Base-by-base conservation (phyloP, 1,139 yeast species). In the Geotrichum aggregatum region DNA sequence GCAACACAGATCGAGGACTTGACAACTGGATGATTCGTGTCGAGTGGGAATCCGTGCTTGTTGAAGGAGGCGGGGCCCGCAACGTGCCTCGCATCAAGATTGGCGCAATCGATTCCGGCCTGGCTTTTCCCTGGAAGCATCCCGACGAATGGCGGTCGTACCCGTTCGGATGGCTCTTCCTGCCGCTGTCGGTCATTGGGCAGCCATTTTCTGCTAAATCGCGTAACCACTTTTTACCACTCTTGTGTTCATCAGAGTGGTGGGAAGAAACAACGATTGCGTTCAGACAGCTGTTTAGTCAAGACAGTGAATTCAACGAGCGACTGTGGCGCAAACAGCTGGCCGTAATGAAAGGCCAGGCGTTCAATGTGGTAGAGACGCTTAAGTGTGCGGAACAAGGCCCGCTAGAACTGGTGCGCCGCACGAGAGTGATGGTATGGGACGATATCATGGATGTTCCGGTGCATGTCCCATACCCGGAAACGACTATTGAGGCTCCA, bases 101-200 rank as follows among this genome's bases (percentile, higher is more conserved):
- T 19, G 89, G 88, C 1, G 92, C 92, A 0, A 84, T 84, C 49
- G 92, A 84, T 62, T 83, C 87, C 2, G 91, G 91, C 0, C 71
- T 84, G 30, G 77, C 91, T 0, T 84, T 83, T 60, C 92, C 92
- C 3, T 84, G 91, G 91, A 84, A 84, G 61, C 87, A 83, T 59
- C 92, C 92, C 0, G 87, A 84, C 64, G 89, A 83, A 62, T 84
- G 91, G 89, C 69, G 92, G 52, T 82, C 87, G 0, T 84, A 83
- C 59, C 92, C 92, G 0, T 84, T 78, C 67, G 92, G 92, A 0
- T 84, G 92, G 92, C 68, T 84, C 28, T 83, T 82, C 59, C 66
- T 84, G 39, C 92, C 92, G 0, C 66, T 78, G 18, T 72, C 79
- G 7, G 65, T 84, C 3, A 80, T 84, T 52, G 88, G 87, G 0